These are phyloP conservation scores for Flaveria sonorensis DNA, from an alignment of 129 eudicot species.

Conservation along the genomic window DNA sequence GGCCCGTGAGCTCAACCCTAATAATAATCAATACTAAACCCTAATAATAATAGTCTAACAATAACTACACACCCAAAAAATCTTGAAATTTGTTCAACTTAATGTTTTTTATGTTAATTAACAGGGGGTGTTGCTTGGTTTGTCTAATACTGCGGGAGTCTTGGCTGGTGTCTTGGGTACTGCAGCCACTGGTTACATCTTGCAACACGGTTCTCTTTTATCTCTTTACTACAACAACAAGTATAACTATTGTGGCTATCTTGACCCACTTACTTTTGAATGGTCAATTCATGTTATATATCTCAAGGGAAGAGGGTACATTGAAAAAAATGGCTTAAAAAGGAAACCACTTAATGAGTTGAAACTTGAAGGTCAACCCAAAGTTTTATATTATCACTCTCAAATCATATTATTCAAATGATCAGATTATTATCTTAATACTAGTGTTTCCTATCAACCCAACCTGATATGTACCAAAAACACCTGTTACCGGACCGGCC, in stretches of 20 bases:
- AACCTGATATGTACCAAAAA: no score
- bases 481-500: no score
- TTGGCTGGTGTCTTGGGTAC: conserved; percentile 96
- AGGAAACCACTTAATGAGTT: no score
- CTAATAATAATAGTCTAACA: no score
- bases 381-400: no score
- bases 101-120: conserved; percentile 2
- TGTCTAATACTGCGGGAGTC: conserved; percentile 95
- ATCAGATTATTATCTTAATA: no score
- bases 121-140: conserved; percentile 88
- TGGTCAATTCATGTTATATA: neutral
- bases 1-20: no score
- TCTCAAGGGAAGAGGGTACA: neutral
- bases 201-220: conserved; percentile 77
- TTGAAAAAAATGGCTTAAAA: neutral
- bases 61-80: neutral
- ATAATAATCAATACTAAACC: no score
- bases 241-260: neutral
- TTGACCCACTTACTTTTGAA: neutral
- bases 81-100: neutral
- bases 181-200: conserved; percentile 96
- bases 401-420: no score
- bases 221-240: neutral
- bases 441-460: neutral
- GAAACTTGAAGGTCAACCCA: no score